These are phyloP conservation scores for Aureobasidium sp. DNA, from an alignment of 2,329 filamentous ascomycete genomes.

Conservation along the genomic window DNA sequence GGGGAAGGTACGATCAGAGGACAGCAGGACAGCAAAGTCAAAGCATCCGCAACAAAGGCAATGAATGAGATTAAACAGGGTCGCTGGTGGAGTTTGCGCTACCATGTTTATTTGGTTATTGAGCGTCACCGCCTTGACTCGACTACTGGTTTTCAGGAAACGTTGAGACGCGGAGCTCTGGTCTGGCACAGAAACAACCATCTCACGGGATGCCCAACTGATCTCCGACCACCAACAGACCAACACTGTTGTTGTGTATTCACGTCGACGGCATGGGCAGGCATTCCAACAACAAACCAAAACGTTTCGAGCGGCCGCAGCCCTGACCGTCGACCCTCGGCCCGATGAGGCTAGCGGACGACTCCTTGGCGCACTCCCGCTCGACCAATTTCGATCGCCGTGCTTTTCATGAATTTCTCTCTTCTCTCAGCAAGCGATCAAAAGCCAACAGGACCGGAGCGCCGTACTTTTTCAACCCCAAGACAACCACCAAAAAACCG, in stretches of 20 bases:
- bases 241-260: slow-evolving; percentile 5
- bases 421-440: slow-evolving; percentile 7
- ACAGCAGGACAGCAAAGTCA: not conserved
- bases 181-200: not conserved
- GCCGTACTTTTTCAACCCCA: slow-evolving; percentile 7
- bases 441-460: slow-evolving; percentile 11
- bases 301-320: slow-evolving; percentile 1
- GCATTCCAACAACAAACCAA: slow-evolving; percentile 8
- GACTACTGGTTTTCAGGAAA: not conserved
- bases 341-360: not conserved
- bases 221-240: not conserved
- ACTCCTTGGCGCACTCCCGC: not conserved
- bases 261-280: not conserved
- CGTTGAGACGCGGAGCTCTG: not conserved
- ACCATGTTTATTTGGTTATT: slow-evolving; percentile 12
- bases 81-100: not conserved
- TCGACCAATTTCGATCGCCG: not conserved
- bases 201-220: not conserved
- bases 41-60: not conserved
- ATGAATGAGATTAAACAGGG: slow-evolving; percentile 13
- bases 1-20: not conserved
- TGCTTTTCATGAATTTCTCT: not conserved
- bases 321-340: not conserved
- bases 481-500: slow-evolving; percentile 7
- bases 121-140: slow-evolving; percentile 8